A percentile compares a stretch with the other conserved stretches of the same genome.
These are phyloP conservation scores for Penicillium crustosum DNA, from an alignment of 2,329 filamentous ascomycete genomes.

Conservation along the genomic window DNA sequence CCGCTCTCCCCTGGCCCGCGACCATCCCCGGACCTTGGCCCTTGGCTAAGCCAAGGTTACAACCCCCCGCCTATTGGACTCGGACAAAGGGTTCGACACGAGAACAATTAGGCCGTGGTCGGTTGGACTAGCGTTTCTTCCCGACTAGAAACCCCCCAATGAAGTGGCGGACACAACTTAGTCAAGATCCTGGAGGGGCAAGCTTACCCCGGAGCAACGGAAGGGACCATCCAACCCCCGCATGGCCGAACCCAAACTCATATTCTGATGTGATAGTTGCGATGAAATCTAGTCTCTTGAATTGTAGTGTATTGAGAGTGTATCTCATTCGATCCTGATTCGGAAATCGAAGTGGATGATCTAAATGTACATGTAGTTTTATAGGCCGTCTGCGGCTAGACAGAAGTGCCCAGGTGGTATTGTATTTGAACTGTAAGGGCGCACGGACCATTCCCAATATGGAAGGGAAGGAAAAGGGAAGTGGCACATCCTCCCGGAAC, in stretches of 20 bases:
- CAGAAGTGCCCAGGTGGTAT: not conserved
- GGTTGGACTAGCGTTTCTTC: not conserved
- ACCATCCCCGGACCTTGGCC: constrained; percentile 6
- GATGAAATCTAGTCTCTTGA: not conserved
- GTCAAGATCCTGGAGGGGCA: constrained; percentile 10
- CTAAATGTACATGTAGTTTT: not conserved
- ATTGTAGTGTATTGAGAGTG: not conserved
- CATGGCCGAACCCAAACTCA: constrained; percentile 33
- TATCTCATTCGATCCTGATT: not conserved
- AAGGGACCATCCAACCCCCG: constrained; percentile 32
- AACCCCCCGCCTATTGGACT: not conserved
- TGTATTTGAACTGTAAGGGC: not conserved
- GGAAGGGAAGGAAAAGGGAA: not conserved
- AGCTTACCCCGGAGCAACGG: constrained; percentile 39
- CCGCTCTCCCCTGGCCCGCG: constrained; percentile 9
- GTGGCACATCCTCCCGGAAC: constrained; percentile 10
- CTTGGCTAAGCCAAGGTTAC: not conserved
- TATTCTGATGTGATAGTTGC: not conserved
- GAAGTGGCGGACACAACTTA: not conserved
- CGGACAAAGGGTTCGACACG: constrained; percentile 12
- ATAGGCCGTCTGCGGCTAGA: not conserved
- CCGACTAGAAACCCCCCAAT: constrained; percentile 1
- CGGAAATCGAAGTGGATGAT: not conserved
- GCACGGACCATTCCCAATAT: constrained; percentile 5
- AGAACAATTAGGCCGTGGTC: not conserved